Base-by-base conservation (phyloP, 441 rosid genomes). In the Cnidoscolus chayamansa region DNA sequence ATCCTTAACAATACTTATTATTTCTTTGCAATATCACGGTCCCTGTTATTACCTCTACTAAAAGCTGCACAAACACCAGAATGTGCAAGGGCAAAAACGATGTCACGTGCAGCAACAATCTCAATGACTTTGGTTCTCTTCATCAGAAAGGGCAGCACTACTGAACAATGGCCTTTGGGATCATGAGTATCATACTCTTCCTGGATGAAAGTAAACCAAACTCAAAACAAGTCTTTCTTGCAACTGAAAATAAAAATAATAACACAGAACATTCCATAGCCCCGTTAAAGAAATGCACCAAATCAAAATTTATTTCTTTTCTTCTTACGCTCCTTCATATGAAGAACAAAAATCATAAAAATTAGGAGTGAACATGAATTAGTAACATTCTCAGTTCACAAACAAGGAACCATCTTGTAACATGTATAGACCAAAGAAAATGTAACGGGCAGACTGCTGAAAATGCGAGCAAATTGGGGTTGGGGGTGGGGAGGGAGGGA, bases 11-110 rank as follows among this genome's bases (percentile, higher is more conserved):
- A 45, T 13, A 20, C 10, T 0, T 1, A 11, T 10, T 2, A 66
- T 1, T 20, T 50, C 69, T 48, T 20, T 65, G 10, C 35, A 10
- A 58, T 19, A 30, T 37, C 37, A 70, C 7, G n/a, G 49, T 16
- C 6, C 4, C 7, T 57, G 30, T 8, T 10, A 13, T 3, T 62
- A 94, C 98, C 98, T 88, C 97, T 82, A 75, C 97, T 88, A 61
- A 94, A 94, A 63, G 97, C 97, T 1, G 97, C 97, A 55, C 98
- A 94, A 61, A 94, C 91, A 80, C 97, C 98, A 40, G 97, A 94
- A 74, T 91, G 98, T 7, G 94, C 90, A 76, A 94, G 98, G 17
- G 98, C 97, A 74, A 94, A 94, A 35, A 94, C 92, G 47, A 94
- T 92, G 81, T 89, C 97, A 16, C 88, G 87, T 13, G 98, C 97